Evolutionary conservation across 1,284 basidiomycete genomes (phyloP).

Genomic region (Ustilago shanxiensis): DNA sequence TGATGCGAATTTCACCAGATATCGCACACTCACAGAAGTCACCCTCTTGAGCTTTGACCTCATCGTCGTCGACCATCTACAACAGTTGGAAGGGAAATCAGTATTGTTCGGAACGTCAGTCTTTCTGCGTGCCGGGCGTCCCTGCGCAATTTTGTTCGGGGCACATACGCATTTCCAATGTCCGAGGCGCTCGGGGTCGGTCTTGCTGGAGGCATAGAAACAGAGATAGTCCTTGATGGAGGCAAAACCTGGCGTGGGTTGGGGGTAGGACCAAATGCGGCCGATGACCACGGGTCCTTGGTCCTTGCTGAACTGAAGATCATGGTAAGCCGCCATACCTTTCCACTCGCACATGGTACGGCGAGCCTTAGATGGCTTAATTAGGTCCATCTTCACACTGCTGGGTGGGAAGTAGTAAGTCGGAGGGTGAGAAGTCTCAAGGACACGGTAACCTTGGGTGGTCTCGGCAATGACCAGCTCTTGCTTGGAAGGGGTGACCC

Average conservation of each 20-base stretch:
- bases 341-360: constrained; percentile 68
- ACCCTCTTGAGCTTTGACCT: constrained; percentile 62
- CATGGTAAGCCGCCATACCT: constrained; percentile 63
- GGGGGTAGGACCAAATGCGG: constrained; percentile 65
- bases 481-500: constrained; percentile 54
- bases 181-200: constrained; percentile 51
- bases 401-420: constrained; percentile 65
- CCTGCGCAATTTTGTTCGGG: too few species aligned
- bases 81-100: neutral
- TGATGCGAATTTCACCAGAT: neutral
- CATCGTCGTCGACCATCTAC: constrained; percentile 64
- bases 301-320: constrained; percentile 52
- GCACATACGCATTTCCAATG: constrained; percentile 58
- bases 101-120: constrained; percentile 1
- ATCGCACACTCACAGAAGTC: constrained; percentile 60
- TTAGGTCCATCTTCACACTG: constrained; percentile 50
- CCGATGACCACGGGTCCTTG: constrained; percentile 45
- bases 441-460: constrained; percentile 61
- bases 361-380: constrained; percentile 55
- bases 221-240: constrained; percentile 64
- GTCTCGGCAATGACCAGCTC: constrained; percentile 65
- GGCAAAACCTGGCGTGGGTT: constrained; percentile 55
- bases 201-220: constrained; percentile 64
- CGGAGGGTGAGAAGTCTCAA: constrained; percentile 67
- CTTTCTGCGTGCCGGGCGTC: neutral